Conservation (phyloP, 2,329 filamentous ascomycete genomes). For the Chaetomium olivaceum region DNA sequence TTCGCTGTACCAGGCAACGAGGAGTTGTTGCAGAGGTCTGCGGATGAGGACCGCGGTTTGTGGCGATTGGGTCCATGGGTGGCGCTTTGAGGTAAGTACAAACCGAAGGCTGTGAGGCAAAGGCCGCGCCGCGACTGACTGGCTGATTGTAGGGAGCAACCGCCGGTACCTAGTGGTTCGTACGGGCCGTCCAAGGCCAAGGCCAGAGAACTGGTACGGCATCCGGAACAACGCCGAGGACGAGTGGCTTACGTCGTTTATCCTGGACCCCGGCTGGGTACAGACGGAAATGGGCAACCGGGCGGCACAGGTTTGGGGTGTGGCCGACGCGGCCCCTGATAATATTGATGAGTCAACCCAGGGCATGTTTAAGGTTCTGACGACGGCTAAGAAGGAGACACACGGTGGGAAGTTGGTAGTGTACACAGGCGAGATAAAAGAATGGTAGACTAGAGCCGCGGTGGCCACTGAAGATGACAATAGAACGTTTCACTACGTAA, state of each 20-base stretch:
- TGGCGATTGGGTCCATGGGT: conserved; percentile 41
- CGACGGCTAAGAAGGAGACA: conserved; percentile 28
- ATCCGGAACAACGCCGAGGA: conserved; percentile 24
- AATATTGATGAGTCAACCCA: conserved; percentile 22
- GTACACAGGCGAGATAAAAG: conserved; percentile 27
- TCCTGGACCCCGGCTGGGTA: conserved; percentile 27
- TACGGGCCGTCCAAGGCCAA: conserved; percentile 49
- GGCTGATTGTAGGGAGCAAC: conserved; percentile 20
- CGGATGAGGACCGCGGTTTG: conserved; percentile 40
- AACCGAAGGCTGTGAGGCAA: neutral
- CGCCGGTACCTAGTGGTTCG: conserved; percentile 37
- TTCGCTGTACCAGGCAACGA: conserved; percentile 47
- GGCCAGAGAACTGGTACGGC: conserved; percentile 19
- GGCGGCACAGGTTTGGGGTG: conserved; percentile 19
- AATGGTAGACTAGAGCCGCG: conserved; percentile 4
- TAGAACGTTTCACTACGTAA: no score
- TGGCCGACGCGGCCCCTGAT: conserved; percentile 13
- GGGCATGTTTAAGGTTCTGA: conserved; percentile 28
- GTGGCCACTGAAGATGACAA: no score
- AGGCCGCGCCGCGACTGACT: neutral
- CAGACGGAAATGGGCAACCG: conserved; percentile 30
- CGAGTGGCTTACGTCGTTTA: conserved; percentile 20
- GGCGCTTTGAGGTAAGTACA: conserved; percentile 29
- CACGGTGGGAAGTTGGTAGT: conserved; percentile 32
- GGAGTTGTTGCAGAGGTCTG: conserved; percentile 41